Base-by-base conservation (phyloP, 2,329 filamentous ascomycete species). In the Fusarium equiseti region DNA sequence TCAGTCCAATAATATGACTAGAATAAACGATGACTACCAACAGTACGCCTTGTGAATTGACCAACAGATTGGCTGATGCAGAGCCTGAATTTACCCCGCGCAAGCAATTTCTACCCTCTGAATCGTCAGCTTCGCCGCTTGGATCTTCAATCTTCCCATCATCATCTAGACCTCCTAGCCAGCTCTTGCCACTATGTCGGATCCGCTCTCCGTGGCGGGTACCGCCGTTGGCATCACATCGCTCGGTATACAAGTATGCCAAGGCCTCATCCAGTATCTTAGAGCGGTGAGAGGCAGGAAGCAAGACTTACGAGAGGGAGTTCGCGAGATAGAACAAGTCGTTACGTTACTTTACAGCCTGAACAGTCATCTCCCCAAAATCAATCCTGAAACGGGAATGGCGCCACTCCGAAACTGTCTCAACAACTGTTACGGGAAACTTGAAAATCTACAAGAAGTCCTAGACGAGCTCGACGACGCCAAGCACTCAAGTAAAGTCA, bases 211-310 rank as follows among this genome's bases (percentile, higher is more conserved):
- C 5, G 12, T 67, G 11, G 42, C 46, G 7, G 46, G 26, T 20
- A 55, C n/a, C 2, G 55, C 55, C 3, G 55, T 44, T 4, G 60
- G 63, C 8, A 64, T 65, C n/a, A 35, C 58, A 20, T 66, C 60
- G 0, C 40, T 66, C 0, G 60, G 63, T 6, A 65, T 59, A 22
- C 60, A 59, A 7, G 53, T 66, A 5, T 66, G 60, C 3, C 35
- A 65, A 27, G 49, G 53, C 2, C 60, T 65, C 1, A 4, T 51
- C 6, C 10, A 20, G 2, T 61, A 57, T 4, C 15, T 61, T 0
- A 22, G 20, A 13, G 43, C 44, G 1, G 31, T 57, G 5, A 46
- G 20, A 4, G 58, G 43, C 2, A 22, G 22, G 6, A 32, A 56
- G 1, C 15, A 61, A 31, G 31, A 56, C 3, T 40, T 56, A 4